Conservation (phyloP, 805 yeast genomes). For the Candida hungchunana region DNA sequence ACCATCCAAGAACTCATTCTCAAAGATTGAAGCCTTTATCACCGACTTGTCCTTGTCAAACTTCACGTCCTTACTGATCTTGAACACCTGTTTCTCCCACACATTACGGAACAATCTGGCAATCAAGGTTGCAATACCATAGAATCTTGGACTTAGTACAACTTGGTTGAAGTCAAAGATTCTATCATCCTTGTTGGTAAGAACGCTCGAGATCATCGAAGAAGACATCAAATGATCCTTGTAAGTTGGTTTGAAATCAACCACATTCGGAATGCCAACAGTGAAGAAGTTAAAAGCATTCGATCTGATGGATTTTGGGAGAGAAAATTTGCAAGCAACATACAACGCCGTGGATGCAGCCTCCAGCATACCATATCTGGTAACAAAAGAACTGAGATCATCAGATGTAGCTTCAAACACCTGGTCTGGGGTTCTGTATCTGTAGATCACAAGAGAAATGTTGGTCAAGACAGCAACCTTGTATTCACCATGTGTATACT, state of each 20-base stretch:
- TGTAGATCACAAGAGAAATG: slow-evolving; percentile 70
- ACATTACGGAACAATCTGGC: slow-evolving; percentile 73
- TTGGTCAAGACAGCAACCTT: slow-evolving; percentile 80
- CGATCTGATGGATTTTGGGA: slow-evolving; percentile 45
- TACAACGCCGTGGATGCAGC: slow-evolving; percentile 86
- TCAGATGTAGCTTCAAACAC: slow-evolving; percentile 68
- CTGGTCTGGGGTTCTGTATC: slow-evolving; percentile 76
- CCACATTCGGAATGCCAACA: slow-evolving; percentile 37
- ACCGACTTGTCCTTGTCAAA: slow-evolving; percentile 31
- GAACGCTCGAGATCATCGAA: slow-evolving; percentile 21
- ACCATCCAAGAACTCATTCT: slow-evolving; percentile 34
- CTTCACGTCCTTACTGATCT: slow-evolving; percentile 29
- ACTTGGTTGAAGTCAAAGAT: slow-evolving; percentile 60
- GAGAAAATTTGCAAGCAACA: slow-evolving; percentile 71
- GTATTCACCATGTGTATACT: slow-evolving; percentile 62
- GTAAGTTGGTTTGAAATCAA: slow-evolving; percentile 40
- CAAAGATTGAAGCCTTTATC: slow-evolving; percentile 30
- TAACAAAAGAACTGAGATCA: slow-evolving; percentile 63
- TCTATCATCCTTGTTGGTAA: slow-evolving; percentile 14
- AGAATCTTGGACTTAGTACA: slow-evolving; percentile 86
- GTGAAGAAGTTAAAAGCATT: slow-evolving; percentile 41
- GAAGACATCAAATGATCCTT: slow-evolving; percentile 16
- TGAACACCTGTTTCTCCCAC: slow-evolving; percentile 75
- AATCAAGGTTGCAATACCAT: slow-evolving; percentile 76
- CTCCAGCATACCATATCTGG: slow-evolving; percentile 82